Evolutionary conservation across 2,329 filamentous ascomycete species (phyloP), one percentile per base, ranked within the genome.

Genomic region (Hymenoscyphus fraxineus): DNA sequence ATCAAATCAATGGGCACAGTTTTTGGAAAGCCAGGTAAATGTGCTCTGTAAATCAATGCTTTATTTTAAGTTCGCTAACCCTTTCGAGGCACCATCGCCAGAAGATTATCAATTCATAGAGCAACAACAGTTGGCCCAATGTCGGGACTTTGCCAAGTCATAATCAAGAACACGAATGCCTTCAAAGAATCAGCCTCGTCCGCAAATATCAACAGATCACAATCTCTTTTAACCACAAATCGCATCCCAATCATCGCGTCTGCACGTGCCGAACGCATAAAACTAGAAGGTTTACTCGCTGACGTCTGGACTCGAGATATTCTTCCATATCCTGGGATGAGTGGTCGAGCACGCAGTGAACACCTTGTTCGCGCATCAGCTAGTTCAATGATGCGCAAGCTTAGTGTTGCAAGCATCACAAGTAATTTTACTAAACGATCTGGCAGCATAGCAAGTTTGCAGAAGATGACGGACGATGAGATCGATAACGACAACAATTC

Each of bases 271-370:
- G 92, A 97, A 70, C 84, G 94, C 51, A 86, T 90, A 31, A 87
- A 91, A 12, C 80, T 98, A 2, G 94, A 97, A 75, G 81, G 83
- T 51, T 78, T 88, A 19, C 79, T 97, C 27, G 80, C 85, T 16
- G 91, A 96, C 68, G 86, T 97, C 1, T 97, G 93, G 89, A 96
- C 90, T 15, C 87, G 88, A 60, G 90, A 96, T 63, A 77, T 86
- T 19, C 78, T 97, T 54, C 92, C 93, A 0, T 95, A 90, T 73
- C 92, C 93, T 16, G 92, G 92, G 1, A 93, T 97, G 85, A 85
- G 84, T 39, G 81, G 76, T 77, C 76, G 87, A 78, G 76, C 85
- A 75, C 76, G 86, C 79, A 78, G 90, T 71, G 86, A 96, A 71
- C 86, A 90, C 72, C 80, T 92, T 3, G 88, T 95, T 58, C 84